These are phyloP conservation scores for Vigna trinervia DNA, from an alignment of 306 rosid species.

Conservation along the genomic window DNA sequence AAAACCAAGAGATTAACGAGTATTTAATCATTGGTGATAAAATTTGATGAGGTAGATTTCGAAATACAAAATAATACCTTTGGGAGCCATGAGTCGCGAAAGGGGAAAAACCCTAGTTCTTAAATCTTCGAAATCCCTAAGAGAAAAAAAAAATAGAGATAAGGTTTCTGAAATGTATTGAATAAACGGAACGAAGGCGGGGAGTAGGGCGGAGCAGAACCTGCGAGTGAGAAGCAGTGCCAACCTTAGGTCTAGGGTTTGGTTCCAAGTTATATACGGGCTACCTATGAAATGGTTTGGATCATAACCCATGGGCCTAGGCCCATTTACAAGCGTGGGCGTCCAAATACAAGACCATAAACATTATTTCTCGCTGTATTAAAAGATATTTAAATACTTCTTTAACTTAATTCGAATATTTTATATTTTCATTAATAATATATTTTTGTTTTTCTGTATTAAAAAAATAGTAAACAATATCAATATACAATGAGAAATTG, in stretches of 20 bases:
- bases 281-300: background rate
- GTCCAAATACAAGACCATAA: background rate
- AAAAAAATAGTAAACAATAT: no score
- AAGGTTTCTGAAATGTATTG: background rate
- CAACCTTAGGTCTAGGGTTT: conserved; percentile 45
- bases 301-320: background rate
- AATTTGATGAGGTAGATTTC: background rate
- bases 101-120: conserved; percentile 27
- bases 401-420: background rate
- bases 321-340: background rate
- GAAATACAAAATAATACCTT: conserved; percentile 51
- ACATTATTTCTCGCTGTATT: background rate
- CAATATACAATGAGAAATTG: no score
- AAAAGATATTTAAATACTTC: background rate
- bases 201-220: conserved; percentile 13
- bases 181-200: background rate
- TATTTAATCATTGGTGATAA: background rate
- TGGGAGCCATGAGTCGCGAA: conserved; percentile 66
- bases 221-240: conserved; percentile 20
- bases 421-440: background rate
- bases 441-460: background rate
- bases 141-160: background rate
- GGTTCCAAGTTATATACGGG: background rate
- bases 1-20: background rate
- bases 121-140: conserved; percentile 36